Conservation (phyloP, 2,329 filamentous ascomycete species). For the Aspergillus quadrilineatus region DNA sequence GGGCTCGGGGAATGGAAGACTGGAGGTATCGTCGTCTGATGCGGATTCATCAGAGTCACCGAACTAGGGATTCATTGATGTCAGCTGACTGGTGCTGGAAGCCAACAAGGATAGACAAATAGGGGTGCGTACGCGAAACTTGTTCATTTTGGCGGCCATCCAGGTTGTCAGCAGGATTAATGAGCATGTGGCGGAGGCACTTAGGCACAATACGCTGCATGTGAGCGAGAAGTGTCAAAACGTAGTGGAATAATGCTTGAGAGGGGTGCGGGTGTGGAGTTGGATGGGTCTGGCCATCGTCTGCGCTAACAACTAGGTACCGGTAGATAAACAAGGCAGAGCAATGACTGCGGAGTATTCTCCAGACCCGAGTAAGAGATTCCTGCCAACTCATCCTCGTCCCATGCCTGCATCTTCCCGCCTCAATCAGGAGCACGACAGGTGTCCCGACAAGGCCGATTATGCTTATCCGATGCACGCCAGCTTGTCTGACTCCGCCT, state of each 20-base stretch:
- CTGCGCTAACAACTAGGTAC: neutral
- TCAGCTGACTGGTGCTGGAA: constrained; percentile 5
- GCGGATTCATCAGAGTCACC: constrained; percentile 47
- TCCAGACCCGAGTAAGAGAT: neutral
- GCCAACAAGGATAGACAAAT: neutral
- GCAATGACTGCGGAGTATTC: neutral
- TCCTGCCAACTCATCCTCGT: constrained; percentile 13
- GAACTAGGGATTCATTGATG: constrained; percentile 33
- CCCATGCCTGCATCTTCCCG: constrained; percentile 13
- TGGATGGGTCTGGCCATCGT: neutral
- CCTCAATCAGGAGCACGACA: constrained; percentile 14
- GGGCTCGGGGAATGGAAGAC: constrained; percentile 83
- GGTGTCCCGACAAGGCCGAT: constrained; percentile 1
- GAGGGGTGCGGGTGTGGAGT: constrained; percentile 2
- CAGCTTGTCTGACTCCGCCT: constrained; percentile 18
- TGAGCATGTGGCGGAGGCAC: neutral
- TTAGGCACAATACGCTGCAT: constrained; percentile 4
- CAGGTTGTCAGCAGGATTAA: neutral
- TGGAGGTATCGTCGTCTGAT: constrained; percentile 58
- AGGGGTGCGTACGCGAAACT: constrained; percentile 32
- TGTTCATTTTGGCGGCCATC: constrained; percentile 29
- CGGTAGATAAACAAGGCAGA: neutral
- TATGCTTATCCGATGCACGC: constrained; percentile 19
- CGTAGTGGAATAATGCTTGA: neutral
- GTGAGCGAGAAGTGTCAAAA: neutral